phyloP scores from a whole-genome alignment of 257 asterid species.

The Mentha longifolia region DNA sequence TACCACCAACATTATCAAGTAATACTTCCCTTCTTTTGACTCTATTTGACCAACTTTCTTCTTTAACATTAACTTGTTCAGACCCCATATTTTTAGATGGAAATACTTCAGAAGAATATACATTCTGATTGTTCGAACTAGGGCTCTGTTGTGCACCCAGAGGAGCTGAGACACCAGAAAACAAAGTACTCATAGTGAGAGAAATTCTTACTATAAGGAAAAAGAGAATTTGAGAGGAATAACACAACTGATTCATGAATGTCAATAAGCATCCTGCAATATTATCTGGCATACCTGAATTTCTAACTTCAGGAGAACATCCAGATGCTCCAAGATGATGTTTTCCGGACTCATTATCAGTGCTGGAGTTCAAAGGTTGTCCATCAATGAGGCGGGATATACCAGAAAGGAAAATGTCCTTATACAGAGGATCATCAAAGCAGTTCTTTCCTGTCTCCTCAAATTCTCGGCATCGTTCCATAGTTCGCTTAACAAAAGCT shows the following conservation, averaged over 20 bases:
- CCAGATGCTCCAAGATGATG: conserved; percentile 53
- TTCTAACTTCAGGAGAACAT: conserved; percentile 62
- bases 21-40: conserved; percentile 69
- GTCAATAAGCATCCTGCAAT: conserved; percentile 26
- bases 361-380: conserved; percentile 47
- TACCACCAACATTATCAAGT: conserved; percentile 75
- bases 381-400: conserved; percentile 57
- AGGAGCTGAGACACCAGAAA: conserved; percentile 52
- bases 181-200: conserved; percentile 17
- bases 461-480: conserved; percentile 73
- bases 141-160: conserved; percentile 74
- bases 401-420: conserved; percentile 75
- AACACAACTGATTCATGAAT: not conserved
- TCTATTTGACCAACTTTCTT: conserved; percentile 62
- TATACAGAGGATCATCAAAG: conserved; percentile 67
- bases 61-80: conserved; percentile 53
- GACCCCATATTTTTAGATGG: conserved; percentile 50
- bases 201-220: conserved; percentile 4
- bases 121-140: conserved; percentile 57
- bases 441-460: conserved; percentile 78
- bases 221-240: conserved; percentile 12
- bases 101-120: conserved; percentile 54
- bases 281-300: conserved; percentile 57
- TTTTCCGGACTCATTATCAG: conserved; percentile 59
- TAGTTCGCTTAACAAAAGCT: conserved; percentile 75